phyloP scores from a whole-genome alignment of 306 rosid species.

The Cotoneaster glaucophyllus region DNA sequence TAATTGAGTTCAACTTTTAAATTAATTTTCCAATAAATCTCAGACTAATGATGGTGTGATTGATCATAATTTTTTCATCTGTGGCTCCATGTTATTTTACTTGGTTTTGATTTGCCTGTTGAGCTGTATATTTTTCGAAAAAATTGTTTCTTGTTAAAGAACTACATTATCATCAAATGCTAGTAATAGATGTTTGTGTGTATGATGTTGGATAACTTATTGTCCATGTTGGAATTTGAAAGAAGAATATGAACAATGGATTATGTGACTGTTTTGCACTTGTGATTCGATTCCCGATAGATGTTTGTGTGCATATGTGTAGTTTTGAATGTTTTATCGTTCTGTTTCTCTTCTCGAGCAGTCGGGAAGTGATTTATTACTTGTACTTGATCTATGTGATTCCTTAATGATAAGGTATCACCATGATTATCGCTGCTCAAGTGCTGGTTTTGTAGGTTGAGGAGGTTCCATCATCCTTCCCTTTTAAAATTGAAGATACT shows the following conservation, averaged over 20 bases:
- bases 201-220: too few species aligned
- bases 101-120: neutral
- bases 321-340: too few species aligned
- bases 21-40: neutral
- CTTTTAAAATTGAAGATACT: constrained; percentile 63
- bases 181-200: neutral
- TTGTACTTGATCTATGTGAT: neutral
- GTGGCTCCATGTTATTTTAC: neutral
- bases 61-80: neutral
- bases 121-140: neutral
- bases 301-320: neutral
- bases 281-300: neutral
- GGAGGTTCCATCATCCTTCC: constrained; percentile 51
- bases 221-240: neutral
- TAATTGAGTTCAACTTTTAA: neutral
- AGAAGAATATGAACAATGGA: neutral
- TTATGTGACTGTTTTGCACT: too few species aligned
- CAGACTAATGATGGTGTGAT: neutral
- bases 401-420: neutral
- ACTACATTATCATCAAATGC: neutral
- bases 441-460: constrained; percentile 42
- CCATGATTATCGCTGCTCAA: neutral
- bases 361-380: neutral
- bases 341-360: neutral
- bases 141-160: neutral